phyloP scores from a whole-genome alignment of 176 grass and related monocot species.

The Avena eriantha region DNA sequence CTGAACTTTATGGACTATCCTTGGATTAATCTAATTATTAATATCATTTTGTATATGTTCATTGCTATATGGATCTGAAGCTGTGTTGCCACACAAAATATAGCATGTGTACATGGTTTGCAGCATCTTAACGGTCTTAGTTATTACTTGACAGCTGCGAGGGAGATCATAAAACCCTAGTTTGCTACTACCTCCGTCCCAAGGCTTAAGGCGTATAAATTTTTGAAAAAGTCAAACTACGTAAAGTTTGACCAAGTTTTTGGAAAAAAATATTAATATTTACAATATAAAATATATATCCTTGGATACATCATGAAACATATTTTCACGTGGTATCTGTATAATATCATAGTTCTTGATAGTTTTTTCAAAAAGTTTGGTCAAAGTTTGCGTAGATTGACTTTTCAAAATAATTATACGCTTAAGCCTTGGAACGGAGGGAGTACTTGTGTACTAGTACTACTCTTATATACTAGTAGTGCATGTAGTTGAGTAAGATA shows the following conservation, averaged over 20 bases:
- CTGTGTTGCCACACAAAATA: conserved; percentile 24
- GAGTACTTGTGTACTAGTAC: not conserved
- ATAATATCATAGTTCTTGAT: no score
- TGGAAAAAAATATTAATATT: no score
- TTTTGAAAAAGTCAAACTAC: no score
- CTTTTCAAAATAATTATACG: no score
- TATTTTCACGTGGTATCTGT: no score
- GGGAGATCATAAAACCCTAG: conserved; percentile 33
- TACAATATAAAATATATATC: no score
- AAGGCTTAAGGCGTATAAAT: no score
- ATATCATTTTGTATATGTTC: not conserved
- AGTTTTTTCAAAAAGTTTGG: no score
- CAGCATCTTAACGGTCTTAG: conserved; percentile 37
- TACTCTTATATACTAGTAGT: not conserved
- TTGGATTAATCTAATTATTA: not conserved
- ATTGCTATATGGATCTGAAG: conserved; percentile 10
- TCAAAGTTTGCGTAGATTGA: no score
- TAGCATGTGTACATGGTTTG: not conserved
- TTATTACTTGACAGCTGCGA: conserved; percentile 21
- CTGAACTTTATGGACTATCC: not conserved
- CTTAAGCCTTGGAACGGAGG: no score
- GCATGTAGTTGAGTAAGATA: conserved; percentile 20
- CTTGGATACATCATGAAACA: no score
- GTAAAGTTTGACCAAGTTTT: no score
- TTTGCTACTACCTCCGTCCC: not conserved